Evolutionary conservation across 257 asterid species (phyloP).

Genomic region (Scutellaria barbata): DNA sequence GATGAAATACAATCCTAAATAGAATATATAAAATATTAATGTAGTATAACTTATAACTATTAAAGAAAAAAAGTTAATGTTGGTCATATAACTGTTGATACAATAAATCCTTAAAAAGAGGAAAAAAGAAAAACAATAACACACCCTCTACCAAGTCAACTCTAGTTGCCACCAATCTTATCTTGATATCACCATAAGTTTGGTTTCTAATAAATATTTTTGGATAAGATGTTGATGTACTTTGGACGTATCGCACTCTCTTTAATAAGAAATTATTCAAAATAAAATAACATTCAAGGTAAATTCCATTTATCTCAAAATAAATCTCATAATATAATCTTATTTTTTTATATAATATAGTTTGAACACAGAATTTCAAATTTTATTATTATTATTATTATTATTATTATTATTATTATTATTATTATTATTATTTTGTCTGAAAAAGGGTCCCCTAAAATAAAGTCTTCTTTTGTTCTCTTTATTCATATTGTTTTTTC

Average conservation of each 20-base stretch:
- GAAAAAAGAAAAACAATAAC: neutral
- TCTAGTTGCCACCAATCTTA: conserved; percentile 4
- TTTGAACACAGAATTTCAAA: conserved; percentile 1
- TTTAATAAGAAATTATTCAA: neutral
- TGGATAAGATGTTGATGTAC: conserved; percentile 10
- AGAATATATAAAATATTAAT: no score
- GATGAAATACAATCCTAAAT: no score
- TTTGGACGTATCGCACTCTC: neutral
- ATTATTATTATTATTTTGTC: neutral
- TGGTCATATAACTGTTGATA: no score
- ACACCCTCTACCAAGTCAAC: neutral
- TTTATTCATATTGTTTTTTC: conserved; percentile 27
- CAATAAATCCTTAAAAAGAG: no score
- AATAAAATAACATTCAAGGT: neutral
- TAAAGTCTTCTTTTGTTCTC: conserved; percentile 13
- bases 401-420: neutral
- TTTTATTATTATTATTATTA: no score
- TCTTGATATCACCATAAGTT: conserved; percentile 1
- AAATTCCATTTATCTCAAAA: neutral
- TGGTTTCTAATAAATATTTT: neutral
- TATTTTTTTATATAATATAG: no score
- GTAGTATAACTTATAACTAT: no score
- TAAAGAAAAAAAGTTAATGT: no score
- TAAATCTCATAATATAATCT: no score
- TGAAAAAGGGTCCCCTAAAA: neutral